Evolutionary conservation across 164 flowering plant species (phyloP), one percentile per base, ranked within the genome.

Genomic region (Vitis cinerea): DNA sequence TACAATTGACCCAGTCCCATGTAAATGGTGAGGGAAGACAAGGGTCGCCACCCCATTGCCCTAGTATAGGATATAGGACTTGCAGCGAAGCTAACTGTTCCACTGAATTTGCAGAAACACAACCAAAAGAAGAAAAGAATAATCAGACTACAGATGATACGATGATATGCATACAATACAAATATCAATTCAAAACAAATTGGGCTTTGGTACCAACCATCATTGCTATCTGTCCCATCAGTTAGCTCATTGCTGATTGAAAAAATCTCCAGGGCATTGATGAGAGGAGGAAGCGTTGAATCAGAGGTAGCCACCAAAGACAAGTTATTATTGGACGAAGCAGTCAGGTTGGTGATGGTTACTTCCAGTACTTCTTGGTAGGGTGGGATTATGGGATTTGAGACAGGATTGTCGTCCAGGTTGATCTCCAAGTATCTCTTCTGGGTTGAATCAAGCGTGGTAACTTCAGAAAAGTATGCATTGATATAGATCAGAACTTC

Each of bases 1-100:
- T 76, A 23, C 87, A 82, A 7, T 66, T 31, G n/a, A 84, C 51
- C 88, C 88, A 82, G 7, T 82, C 85, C 86, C 85, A 83, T 16
- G 68, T 53, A 53, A 30, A 73, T 9, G 76, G 72, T 0, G 71
- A 59, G 1, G 85, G 85, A 61, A 82, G 85, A 44, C 85, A 82
- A 7, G 85, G 85, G 66, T 84, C 87, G 1, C 87, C 81, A 7
- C 52, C 68, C 85, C 81, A 84, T 9, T 50, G 57, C 27, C 53
- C 64, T 27, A 84, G 65, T 10, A 29, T 37, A 10, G 1, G 2
- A 50, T 74, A 84, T 3, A 44, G 49, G 0, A 7, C n/a, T 72
- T 78, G 86, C 50, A 83, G 64, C 7, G 68, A 16, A 44, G 47
- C 47, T 51, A 84, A 61, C 7, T 71, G 79, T 15, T 64, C 60